Base-by-base conservation (phyloP, 2,329 filamentous ascomycete species). In the Stagonosporopsis rhizophila region DNA sequence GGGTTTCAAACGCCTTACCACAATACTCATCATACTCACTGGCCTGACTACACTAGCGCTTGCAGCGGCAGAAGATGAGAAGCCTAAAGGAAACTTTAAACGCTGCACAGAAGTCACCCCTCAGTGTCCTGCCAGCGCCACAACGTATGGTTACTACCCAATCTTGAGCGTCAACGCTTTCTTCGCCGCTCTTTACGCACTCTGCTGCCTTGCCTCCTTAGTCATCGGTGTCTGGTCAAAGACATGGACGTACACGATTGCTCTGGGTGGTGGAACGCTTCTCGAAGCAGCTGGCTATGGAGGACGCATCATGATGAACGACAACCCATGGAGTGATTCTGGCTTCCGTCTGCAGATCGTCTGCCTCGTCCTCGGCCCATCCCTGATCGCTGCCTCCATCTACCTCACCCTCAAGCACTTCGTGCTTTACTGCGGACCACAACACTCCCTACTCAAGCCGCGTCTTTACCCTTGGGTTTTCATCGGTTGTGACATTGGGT, bases 381-480 rank as follows among this genome's bases (percentile, higher is more conserved):
- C 77, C 0, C 76, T 82, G 42, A 67, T 80, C 4, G 78, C 80
- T 1, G 80, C 80, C 6, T 77, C 77, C 23, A 79, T 81, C 40
- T 82, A 80, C 39, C 67, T 82, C 19, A 80, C 78, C 0, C 71
- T 81, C 25, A 81, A 81, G 62, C 78, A 80, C 62, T 70, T 81
- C 7, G 75, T 81, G 34, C 58, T 79, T 6, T 76, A 77, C 62
- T 77, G 79, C 34, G 80, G 79, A 1, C 66, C 75, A 0, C 69
- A 78, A 35, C 72, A 74, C 58, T 80, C 78, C 0, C 65, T 76
- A 1, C 62, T 82, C 25, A 71, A 70, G 44, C 59, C 70, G 8
- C 65, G 65, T 23, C 64, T 80, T 11, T 86, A 85, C 65, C 84
- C 84, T 6, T 81, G 81, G 74, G 78, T 85, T 54, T 87, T 87